phyloP scores from a whole-genome alignment of 1,139 yeast species.

The Tardiomyces blankii region DNA sequence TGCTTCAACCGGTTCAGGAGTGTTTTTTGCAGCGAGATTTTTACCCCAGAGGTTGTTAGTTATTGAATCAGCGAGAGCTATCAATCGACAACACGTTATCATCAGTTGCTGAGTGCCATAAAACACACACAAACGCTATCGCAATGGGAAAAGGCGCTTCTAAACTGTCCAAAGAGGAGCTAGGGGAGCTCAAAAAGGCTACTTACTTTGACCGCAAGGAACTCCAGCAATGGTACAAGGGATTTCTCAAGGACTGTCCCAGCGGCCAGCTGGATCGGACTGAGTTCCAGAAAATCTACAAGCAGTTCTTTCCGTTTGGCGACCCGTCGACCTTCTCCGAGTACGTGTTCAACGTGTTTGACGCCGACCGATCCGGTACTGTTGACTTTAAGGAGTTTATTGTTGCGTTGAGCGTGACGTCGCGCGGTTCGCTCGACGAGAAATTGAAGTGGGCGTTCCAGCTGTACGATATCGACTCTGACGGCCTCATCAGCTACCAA shows the following conservation, averaged over 20 bases:
- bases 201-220: constrained; percentile 92
- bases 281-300: constrained; percentile 84
- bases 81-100: too few relatives aligned
- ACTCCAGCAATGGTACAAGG: constrained; percentile 96
- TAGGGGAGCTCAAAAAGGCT: constrained; percentile 67
- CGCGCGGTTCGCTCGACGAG: constrained; percentile 81
- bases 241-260: constrained; percentile 90
- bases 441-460: constrained; percentile 75
- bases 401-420: constrained; percentile 74
- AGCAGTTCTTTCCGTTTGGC: constrained; percentile 97
- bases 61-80: too few relatives aligned
- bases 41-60: too few relatives aligned
- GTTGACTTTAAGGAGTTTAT: constrained; percentile 93
- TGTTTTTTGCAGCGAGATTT: too few relatives aligned
- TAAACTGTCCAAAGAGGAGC: constrained; percentile 83
- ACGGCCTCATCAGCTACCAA: constrained; percentile 61
- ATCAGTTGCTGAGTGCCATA: too few relatives aligned
- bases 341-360: constrained; percentile 82
- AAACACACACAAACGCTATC: background rate
- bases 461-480: constrained; percentile 71
- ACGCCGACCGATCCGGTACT: constrained; percentile 66
- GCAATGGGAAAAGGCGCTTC: constrained; percentile 93
- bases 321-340: constrained; percentile 89
- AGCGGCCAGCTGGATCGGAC: constrained; percentile 77
- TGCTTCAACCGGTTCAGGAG: too few relatives aligned